Percentiles rank a stretch among this genome's conserved stretches.
Evolutionary conservation across 106 monocot species (phyloP).

Genomic region (Cymbidium sinense): DNA sequence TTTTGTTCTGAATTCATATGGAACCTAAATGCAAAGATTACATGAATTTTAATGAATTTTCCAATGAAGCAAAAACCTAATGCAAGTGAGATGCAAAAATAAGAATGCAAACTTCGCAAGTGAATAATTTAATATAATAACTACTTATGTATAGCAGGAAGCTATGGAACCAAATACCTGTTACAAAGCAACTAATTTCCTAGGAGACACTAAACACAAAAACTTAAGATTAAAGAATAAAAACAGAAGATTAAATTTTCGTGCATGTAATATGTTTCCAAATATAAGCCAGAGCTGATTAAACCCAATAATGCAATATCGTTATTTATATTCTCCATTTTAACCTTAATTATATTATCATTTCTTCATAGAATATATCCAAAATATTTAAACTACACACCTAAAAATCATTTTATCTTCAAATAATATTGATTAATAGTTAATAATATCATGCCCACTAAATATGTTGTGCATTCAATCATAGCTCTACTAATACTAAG

Average conservation of each 20-base stretch:
- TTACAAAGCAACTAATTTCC: not conserved
- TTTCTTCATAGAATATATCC: too few species aligned
- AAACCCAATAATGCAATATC: not conserved
- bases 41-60: not conserved
- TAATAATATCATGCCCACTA: too few species aligned
- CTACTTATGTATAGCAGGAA: not conserved
- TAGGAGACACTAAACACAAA: not conserved
- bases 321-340: too few species aligned
- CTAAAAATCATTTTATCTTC: too few species aligned
- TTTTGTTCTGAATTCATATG: not conserved
- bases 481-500: too few species aligned
- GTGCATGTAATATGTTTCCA: not conserved
- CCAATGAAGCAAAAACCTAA: not conserved
- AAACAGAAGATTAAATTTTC: not conserved
- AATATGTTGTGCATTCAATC: too few species aligned
- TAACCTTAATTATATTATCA: too few species aligned
- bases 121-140: not conserved
- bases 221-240: not conserved
- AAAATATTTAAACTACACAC: too few species aligned
- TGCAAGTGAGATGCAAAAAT: not conserved
- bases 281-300: not conserved
- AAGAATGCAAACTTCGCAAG: not conserved
- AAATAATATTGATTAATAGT: too few species aligned
- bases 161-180: not conserved
- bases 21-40: not conserved